Conservation (phyloP, 768 basidiomycete genomes). For the Xerocomus spinulosus region DNA sequence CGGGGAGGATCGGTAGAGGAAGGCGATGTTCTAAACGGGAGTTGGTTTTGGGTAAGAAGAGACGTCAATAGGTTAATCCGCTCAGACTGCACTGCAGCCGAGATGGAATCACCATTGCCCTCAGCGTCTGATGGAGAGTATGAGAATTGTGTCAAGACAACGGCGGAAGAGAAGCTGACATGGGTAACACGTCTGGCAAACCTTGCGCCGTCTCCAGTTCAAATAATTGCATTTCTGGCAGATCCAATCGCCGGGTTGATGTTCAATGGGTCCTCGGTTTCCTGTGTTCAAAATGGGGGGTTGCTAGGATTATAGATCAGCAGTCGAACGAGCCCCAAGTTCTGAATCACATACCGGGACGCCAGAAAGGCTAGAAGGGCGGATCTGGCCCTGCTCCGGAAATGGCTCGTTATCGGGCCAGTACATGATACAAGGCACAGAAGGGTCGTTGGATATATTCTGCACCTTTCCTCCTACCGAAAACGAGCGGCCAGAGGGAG, state of each 20-base stretch:
- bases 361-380: slow-evolving; percentile 53
- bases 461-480: slow-evolving; percentile 74
- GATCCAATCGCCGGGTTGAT: slow-evolving; percentile 81
- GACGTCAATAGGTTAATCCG: slow-evolving; percentile 76
- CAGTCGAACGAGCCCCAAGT: background rate
- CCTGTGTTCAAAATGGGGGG: slow-evolving; percentile 88
- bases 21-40: slow-evolving; percentile 20
- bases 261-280: slow-evolving; percentile 82
- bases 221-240: slow-evolving; percentile 83
- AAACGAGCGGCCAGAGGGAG: slow-evolving; percentile 77
- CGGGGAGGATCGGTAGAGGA: slow-evolving; percentile 24
- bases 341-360: slow-evolving; percentile 41
- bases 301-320: slow-evolving; percentile 41
- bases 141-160: slow-evolving; percentile 12
- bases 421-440: slow-evolving; percentile 75
- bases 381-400: slow-evolving; percentile 75
- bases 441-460: slow-evolving; percentile 70
- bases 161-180: slow-evolving; percentile 45
- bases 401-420: slow-evolving; percentile 89
- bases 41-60: slow-evolving; percentile 58
- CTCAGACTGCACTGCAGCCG: slow-evolving; percentile 78
- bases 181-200: slow-evolving; percentile 85
- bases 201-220: slow-evolving; percentile 84
- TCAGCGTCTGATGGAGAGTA: slow-evolving; percentile 59
- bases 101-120: slow-evolving; percentile 85